Evolutionary conservation across 768 basidiomycete genomes (phyloP).

Genomic region (Rubroboletus pulcherrimus): DNA sequence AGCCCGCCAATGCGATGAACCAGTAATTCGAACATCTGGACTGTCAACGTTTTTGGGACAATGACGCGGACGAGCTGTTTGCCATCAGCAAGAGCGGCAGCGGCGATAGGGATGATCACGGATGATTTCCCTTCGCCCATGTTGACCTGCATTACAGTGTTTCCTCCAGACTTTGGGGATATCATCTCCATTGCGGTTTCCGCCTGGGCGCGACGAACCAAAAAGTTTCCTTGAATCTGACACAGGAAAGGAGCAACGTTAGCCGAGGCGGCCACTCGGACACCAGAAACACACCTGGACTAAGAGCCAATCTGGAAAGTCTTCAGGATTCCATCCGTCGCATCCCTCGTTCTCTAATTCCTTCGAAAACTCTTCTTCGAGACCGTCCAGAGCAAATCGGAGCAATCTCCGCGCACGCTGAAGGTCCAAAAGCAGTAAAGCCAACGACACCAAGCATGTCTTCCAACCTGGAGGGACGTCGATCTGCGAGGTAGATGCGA

Average conservation of each 20-base stretch:
- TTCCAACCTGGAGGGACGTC: slow-evolving; percentile 24
- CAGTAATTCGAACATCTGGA: slow-evolving; percentile 44
- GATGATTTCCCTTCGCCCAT: slow-evolving; percentile 55
- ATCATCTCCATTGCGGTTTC: slow-evolving; percentile 43
- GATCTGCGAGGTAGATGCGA: neutral
- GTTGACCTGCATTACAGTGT: slow-evolving; percentile 44
- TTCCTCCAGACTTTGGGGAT: slow-evolving; percentile 29
- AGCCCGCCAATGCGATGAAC: slow-evolving; percentile 39
- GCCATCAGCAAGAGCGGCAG: slow-evolving; percentile 39
- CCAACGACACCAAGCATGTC: slow-evolving; percentile 25
- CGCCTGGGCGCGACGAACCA: slow-evolving; percentile 31
- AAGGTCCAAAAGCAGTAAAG: slow-evolving; percentile 21
- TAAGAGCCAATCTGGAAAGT: slow-evolving; percentile 39
- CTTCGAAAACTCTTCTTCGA: slow-evolving; percentile 28
- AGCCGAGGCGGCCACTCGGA: neutral
- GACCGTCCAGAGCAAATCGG: slow-evolving; percentile 13
- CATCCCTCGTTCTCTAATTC: slow-evolving; percentile 20
- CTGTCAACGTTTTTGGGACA: slow-evolving; percentile 39
- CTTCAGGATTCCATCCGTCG: slow-evolving; percentile 10
- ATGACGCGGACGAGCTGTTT: slow-evolving; percentile 42
- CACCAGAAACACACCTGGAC: slow-evolving; percentile 32
- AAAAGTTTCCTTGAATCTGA: slow-evolving; percentile 36
- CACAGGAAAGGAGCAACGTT: neutral
- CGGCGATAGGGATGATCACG: slow-evolving; percentile 42
- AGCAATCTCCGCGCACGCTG: slow-evolving; percentile 1